These are phyloP conservation scores for Fusarium goolgardi DNA, from an alignment of 2,329 filamentous ascomycete genomes.

Conservation along the genomic window DNA sequence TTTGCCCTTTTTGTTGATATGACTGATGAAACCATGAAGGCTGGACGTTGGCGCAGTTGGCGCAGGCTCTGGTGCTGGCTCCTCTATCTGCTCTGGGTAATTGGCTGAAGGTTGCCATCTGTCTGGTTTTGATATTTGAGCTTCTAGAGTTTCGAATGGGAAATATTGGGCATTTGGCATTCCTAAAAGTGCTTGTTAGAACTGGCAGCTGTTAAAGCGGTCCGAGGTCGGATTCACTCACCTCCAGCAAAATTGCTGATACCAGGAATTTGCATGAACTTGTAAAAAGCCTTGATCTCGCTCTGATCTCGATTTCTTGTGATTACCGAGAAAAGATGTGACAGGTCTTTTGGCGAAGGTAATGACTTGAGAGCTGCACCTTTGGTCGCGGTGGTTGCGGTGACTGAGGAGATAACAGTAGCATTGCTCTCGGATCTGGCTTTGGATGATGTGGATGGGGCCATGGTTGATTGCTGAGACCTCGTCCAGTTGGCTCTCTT, in stretches of 20 bases:
- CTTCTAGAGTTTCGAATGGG: constrained; percentile 90
- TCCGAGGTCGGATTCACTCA: constrained; percentile 52
- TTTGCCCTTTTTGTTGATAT: constrained; percentile 1
- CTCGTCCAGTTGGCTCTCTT: background rate
- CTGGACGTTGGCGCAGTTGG: background rate
- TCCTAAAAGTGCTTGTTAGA: constrained; percentile 60
- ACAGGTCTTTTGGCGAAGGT: constrained; percentile 74
- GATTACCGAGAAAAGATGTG: constrained; percentile 79
- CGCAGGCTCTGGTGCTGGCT: background rate
- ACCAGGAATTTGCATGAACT: constrained; percentile 78
- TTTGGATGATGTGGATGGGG: constrained; percentile 30
- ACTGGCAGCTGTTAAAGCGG: background rate
- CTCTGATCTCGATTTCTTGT: constrained; percentile 74
- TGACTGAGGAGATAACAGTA: constrained; percentile 4
- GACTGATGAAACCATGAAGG: background rate
- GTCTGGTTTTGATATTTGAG: constrained; percentile 77
- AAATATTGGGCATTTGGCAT: constrained; percentile 86
- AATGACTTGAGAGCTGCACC: constrained; percentile 25
- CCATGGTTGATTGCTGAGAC: constrained; percentile 29
- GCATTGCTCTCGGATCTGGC: constrained; percentile 18
- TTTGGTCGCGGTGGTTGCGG: constrained; percentile 15
- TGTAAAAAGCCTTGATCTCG: constrained; percentile 84
- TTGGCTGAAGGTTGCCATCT: constrained; percentile 80
- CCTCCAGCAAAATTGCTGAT: constrained; percentile 72
- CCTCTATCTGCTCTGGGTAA: constrained; percentile 55